Conservation (phyloP, 306 rosid species). For the Rubus parviflorus region DNA sequence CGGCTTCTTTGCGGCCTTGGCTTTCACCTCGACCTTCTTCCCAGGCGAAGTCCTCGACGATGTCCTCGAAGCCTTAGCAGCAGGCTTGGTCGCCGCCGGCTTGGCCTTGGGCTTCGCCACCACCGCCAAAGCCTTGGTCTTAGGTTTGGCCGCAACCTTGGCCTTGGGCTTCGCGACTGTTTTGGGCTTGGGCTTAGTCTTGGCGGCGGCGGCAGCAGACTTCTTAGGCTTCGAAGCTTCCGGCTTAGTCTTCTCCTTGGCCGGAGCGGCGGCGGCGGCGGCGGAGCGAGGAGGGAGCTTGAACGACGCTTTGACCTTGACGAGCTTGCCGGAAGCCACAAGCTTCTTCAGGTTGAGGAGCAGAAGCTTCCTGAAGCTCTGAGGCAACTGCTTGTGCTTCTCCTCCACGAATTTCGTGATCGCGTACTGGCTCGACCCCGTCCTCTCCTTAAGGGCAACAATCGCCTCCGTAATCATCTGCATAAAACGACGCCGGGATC, state of each 20-base stretch:
- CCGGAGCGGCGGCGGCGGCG: conserved; percentile 20
- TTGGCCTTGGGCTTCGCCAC: conserved; percentile 4
- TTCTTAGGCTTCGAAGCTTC: conserved; percentile 21
- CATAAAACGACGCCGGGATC: background rate
- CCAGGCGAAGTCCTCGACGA: conserved; percentile 51
- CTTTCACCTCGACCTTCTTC: conserved; percentile 29
- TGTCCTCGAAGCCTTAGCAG: conserved; percentile 40
- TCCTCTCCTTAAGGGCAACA: conserved; percentile 43
- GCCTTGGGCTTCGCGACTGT: conserved; percentile 23
- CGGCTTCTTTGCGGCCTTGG: conserved; percentile 37
- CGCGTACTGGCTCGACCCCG: conserved; percentile 53
- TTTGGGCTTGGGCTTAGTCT: conserved; percentile 26
- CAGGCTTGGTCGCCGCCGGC: conserved; percentile 13
- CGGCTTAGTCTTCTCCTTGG: conserved; percentile 19
- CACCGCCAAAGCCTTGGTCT: conserved; percentile 2
- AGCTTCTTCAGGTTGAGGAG: conserved; percentile 60
- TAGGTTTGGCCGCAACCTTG: background rate
- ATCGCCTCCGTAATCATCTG: conserved; percentile 51
- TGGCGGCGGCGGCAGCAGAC: conserved; percentile 27
- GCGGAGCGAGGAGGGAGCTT: conserved; percentile 51
- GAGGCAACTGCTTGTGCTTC: conserved; percentile 53
- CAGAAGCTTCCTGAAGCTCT: conserved; percentile 63
- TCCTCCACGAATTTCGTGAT: conserved; percentile 46
- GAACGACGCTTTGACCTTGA: conserved; percentile 76
- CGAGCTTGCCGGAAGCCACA: conserved; percentile 64